phyloP scores from a whole-genome alignment of 2,329 filamentous ascomycete genomes.

The Sclerotinia minor region DNA sequence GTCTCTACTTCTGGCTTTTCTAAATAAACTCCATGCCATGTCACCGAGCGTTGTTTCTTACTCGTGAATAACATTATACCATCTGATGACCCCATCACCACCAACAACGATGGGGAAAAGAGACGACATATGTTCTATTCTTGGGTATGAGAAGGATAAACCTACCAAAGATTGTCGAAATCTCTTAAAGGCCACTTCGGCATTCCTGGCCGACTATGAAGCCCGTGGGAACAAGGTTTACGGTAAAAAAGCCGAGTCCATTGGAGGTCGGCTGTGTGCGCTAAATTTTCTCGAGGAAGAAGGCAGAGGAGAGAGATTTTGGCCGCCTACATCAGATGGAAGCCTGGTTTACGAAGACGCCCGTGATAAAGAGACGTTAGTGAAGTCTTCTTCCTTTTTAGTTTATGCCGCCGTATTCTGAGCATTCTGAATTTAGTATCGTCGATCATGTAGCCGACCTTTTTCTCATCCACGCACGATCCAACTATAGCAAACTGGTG shows the following conservation, averaged over 20 bases:
- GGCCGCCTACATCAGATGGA: conserved; percentile 17
- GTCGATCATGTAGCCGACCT: conserved; percentile 19
- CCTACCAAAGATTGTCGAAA: conserved; percentile 20
- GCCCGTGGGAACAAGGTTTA: conserved; percentile 21
- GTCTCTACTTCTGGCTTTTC: conserved; percentile 10
- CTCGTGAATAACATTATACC: not conserved
- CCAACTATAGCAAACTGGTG: conserved; percentile 17
- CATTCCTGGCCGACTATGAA: conserved; percentile 23
- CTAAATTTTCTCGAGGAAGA: conserved; percentile 26
- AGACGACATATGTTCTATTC: conserved; percentile 24
- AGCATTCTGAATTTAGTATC: conserved; percentile 18
- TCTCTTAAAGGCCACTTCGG: conserved; percentile 19
- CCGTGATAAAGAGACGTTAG: conserved; percentile 19
- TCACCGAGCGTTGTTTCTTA: not conserved
- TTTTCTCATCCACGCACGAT: conserved; percentile 23
- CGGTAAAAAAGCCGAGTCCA: conserved; percentile 7
- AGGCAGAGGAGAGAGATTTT: conserved; percentile 23
- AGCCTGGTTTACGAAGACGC: conserved; percentile 17
- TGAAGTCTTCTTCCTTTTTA: not conserved
- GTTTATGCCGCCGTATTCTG: not conserved
- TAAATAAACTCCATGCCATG: conserved; percentile 3
- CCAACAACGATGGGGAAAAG: conserved; percentile 15
- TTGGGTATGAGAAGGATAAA: conserved; percentile 25
- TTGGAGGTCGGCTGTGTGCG: conserved; percentile 24
- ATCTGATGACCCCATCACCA: not conserved